Evolutionary conservation across 2,329 filamentous ascomycete genomes (phyloP).

Genomic region (Penicillium glabrum): DNA sequence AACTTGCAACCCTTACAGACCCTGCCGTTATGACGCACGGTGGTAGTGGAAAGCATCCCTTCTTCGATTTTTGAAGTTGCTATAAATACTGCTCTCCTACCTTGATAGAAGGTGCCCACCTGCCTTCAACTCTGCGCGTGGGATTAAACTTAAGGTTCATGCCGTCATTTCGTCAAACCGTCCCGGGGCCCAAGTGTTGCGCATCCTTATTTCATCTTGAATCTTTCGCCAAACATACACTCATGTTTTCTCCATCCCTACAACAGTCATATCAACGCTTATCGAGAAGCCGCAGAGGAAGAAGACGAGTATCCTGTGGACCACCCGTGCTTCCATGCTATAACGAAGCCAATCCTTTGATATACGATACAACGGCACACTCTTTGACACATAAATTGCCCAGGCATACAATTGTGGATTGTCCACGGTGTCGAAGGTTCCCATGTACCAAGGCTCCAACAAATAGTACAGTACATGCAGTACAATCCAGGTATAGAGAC

Average conservation of each 20-base stretch:
- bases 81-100: not conserved
- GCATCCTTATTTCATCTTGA: not conserved
- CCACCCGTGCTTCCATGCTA: conserved; percentile 16
- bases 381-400: conserved; percentile 25
- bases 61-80: not conserved
- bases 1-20: not conserved
- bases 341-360: conserved; percentile 22
- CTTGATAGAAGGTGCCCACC: not conserved
- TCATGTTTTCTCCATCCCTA: not conserved
- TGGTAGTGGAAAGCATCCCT: not conserved
- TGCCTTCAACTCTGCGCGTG: not conserved
- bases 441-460: not conserved
- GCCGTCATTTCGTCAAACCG: not conserved
- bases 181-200: not conserved
- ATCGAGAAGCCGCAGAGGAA: not conserved
- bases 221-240: not conserved
- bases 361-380: conserved; percentile 17
- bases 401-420: conserved; percentile 14
- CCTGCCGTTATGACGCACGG: not conserved
- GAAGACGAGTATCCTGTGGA: not conserved
- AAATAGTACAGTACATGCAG: not conserved
- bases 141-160: not conserved
- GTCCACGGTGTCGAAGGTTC: conserved; percentile 17
- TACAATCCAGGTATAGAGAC: not conserved
- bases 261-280: not conserved